Base-by-base conservation (phyloP, 345 rosid species). In the Eucalyptus cloeziana region DNA sequence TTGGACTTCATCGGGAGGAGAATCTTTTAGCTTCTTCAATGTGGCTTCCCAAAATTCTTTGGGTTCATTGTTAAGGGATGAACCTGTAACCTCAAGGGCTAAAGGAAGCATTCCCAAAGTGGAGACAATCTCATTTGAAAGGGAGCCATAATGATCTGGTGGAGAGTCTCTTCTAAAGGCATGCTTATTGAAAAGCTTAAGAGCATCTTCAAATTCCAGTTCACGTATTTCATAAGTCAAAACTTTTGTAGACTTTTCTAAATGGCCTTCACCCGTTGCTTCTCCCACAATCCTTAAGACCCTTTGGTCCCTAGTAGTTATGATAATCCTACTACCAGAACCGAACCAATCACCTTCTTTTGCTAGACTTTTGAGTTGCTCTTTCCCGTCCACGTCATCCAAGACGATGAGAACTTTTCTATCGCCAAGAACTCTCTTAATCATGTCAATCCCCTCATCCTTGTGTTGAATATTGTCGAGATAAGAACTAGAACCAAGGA, bases 401-500 rank as follows among this genome's bases (percentile, higher is more conserved):
- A n/a, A 0, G 2, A 64, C 5, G 4, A 64, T 14, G 5, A 64
- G 71, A 64, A 64, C 37, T 14, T n/a, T 64, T 64, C 0, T 64
- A 14, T 2, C 0, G 1, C 3, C 0, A 64, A 64, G 5, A 0
- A n/a, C 10, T 64, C 76, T 64, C 37, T 64, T 7, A 14, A 64
- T 64, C 76, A 2, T 14, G 3, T 64, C 7, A 10, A 7, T n/a
- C 76, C 76, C 37, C 0, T n/a, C 37, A 2, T 64, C 5, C n/a
- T n/a, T n/a, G n/a, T n/a, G n/a, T n/a, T n/a, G n/a, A n/a, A n/a
- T n/a, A n/a, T n/a, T n/a, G 19, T 64, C 3, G 1, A n/a, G 7
- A 0, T 7, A 7, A 7, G 0, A 2, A 13, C 1, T 0, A 3
- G 19, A 0, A 14, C 2, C 2, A 13, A 7, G 1, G 4, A 64